A percentile compares a stretch with the other conserved stretches of the same genome.
Evolutionary conservation across 2,329 filamentous ascomycete species (phyloP).

Genomic region (Fusarium aywerte): DNA sequence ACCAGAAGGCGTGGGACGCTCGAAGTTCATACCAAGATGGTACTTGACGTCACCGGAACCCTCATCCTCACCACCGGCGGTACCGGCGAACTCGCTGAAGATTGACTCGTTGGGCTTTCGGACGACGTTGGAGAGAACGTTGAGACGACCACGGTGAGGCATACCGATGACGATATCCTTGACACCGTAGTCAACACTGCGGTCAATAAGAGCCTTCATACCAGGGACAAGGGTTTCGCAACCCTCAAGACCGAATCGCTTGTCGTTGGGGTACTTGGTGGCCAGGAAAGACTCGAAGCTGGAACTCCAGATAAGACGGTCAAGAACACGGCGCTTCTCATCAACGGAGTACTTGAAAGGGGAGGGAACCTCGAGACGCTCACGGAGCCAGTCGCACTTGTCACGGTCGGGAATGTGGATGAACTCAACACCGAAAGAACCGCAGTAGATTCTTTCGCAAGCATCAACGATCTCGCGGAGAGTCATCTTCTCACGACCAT

Average conservation of each 20-base stretch:
- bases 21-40: conserved; percentile 99
- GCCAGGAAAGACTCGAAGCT: conserved; percentile 96
- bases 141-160: conserved; percentile 98
- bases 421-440: conserved; percentile 97
- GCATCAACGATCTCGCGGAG: conserved; percentile 91
- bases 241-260: conserved; percentile 97
- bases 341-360: conserved; percentile 98
- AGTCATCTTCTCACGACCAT: conserved; percentile 93
- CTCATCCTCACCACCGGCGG: conserved; percentile 87
- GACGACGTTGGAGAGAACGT: conserved; percentile 97
- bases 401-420: conserved; percentile 98
- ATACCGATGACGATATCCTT: conserved; percentile 99
- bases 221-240: conserved; percentile 96
- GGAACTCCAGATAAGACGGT: conserved; percentile 97
- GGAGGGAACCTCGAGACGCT: conserved; percentile 91
- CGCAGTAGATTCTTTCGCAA: conserved; percentile 96
- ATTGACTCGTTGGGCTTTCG: conserved; percentile 99
- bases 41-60: conserved; percentile 99
- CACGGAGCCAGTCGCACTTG: conserved; percentile 97
- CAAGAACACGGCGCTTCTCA: conserved; percentile 97
- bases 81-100: conserved; percentile 97
- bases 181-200: conserved; percentile 96
- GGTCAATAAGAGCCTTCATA: conserved; percentile 99
- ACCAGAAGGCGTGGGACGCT: conserved; percentile 95
- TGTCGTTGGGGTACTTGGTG: conserved; percentile 99